A percentile compares a stretch with the other conserved stretches of the same genome.
Conservation (phyloP, 2,329 filamentous ascomycete species). For the Amauroascus verrucosus region DNA sequence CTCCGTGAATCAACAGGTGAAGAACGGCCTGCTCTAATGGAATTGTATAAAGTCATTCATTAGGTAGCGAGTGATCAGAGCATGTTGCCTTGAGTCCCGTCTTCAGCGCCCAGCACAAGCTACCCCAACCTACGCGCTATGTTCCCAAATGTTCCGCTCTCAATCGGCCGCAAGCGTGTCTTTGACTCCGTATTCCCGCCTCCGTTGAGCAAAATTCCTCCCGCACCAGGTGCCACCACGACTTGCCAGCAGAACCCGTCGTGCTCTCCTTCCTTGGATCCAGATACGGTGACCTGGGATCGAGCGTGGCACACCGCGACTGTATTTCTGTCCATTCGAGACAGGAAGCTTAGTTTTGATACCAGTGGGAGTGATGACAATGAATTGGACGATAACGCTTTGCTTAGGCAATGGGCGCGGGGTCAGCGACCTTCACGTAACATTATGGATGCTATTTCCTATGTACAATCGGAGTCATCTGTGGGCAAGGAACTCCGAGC, state of each 20-base stretch:
- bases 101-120: background rate
- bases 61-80: too few relatives aligned
- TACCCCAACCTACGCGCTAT: slow-evolving; percentile 2
- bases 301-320: slow-evolving; percentile 35
- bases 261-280: background rate
- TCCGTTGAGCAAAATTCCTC: slow-evolving; percentile 24
- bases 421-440: slow-evolving; percentile 23
- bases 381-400: slow-evolving; percentile 21
- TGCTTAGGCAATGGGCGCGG: slow-evolving; percentile 24
- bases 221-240: slow-evolving; percentile 21
- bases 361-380: slow-evolving; percentile 7
- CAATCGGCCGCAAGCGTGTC: slow-evolving; percentile 30
- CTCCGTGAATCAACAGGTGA: too few relatives aligned
- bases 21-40: too few relatives aligned
- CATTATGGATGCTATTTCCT: slow-evolving; percentile 26
- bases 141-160: slow-evolving; percentile 14
- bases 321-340: slow-evolving; percentile 31
- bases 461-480: slow-evolving; percentile 22
- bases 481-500: slow-evolving; percentile 14
- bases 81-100: background rate
- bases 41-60: too few relatives aligned
- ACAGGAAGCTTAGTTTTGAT: slow-evolving; percentile 24
- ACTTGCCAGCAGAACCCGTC: slow-evolving; percentile 11
- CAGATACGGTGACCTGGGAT: slow-evolving; percentile 26
- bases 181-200: slow-evolving; percentile 37